phyloP scores from a whole-genome alignment of 805 yeast species.

The Clavispora phyllophila region DNA sequence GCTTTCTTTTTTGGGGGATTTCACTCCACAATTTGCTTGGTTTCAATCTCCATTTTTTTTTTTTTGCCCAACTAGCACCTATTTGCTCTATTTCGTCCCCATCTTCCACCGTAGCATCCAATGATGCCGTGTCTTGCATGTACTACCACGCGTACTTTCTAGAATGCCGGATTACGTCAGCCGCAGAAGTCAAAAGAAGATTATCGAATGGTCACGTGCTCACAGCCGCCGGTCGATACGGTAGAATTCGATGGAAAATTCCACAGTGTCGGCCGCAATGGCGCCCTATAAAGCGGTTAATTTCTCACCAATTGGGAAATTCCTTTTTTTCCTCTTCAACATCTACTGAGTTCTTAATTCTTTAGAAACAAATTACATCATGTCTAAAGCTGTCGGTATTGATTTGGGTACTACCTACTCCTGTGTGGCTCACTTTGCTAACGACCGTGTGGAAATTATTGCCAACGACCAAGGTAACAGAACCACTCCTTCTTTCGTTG shows the following conservation, averaged over 20 bases:
- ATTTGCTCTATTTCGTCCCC: too few species aligned
- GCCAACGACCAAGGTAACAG: slow-evolving; percentile 33
- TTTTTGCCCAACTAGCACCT: background rate
- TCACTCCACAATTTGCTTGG: too few species aligned
- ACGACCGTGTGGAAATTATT: slow-evolving; percentile 29
- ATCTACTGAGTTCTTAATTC: slow-evolving; percentile 1
- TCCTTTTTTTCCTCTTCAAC: slow-evolving; percentile 4
- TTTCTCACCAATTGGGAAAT: slow-evolving; percentile 1
- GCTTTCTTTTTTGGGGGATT: slow-evolving; percentile 11
- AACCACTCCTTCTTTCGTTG: slow-evolving; percentile 30
- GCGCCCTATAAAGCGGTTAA: slow-evolving; percentile 1
- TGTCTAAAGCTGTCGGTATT: slow-evolving; percentile 30
- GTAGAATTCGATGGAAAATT: slow-evolving; percentile 15
- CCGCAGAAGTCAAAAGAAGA: background rate
- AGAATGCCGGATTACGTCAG: background rate
- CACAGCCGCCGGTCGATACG: background rate
- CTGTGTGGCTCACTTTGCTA: slow-evolving; percentile 30
- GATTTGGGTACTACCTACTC: slow-evolving; percentile 32
- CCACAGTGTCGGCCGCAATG: slow-evolving; percentile 7
- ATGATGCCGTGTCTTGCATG: too few species aligned
- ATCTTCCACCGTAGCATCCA: too few species aligned
- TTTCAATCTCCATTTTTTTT: too few species aligned
- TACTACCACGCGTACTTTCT: background rate
- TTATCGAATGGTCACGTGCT: background rate
- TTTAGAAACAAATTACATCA: slow-evolving; percentile 6